Evolutionary conservation across 352 stramenopile genomes (phyloP).

Genomic region (Phytophthora megakarya): DNA sequence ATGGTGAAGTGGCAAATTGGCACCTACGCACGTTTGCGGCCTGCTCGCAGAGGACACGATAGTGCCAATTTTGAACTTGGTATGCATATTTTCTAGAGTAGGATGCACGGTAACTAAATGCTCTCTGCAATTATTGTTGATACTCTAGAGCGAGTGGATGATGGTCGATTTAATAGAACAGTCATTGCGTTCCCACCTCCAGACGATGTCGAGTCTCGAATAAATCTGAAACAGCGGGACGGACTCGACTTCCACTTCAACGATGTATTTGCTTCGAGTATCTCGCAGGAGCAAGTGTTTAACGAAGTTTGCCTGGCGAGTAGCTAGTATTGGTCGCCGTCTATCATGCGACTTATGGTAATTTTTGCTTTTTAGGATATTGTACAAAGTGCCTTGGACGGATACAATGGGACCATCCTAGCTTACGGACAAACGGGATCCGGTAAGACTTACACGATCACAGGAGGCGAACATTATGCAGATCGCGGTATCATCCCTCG

Average conservation of each 20-base stretch:
- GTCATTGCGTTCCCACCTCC: conserved; percentile 69
- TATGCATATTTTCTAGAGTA: conserved; percentile 10
- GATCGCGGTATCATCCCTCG: conserved; percentile 96
- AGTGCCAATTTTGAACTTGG: conserved; percentile 67
- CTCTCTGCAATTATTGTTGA: not conserved
- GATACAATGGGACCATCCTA: conserved; percentile 79
- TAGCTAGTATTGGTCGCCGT: not conserved
- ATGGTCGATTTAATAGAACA: conserved; percentile 44
- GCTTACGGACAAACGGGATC: conserved; percentile 76
- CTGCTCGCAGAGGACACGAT: conserved; percentile 56
- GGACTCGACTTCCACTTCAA: conserved; percentile 72
- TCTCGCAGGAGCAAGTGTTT: conserved; percentile 77
- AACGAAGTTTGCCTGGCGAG: conserved; percentile 64
- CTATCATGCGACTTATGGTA: not conserved
- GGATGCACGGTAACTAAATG: not conserved
- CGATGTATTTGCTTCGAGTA: conserved; percentile 67
- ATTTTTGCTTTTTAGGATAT: conserved; percentile 50
- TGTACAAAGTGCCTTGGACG: conserved; percentile 66
- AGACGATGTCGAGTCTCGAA: conserved; percentile 55
- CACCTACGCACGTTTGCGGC: conserved; percentile 73
- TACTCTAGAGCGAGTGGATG: conserved; percentile 50
- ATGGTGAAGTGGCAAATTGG: conserved; percentile 84
- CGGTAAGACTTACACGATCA: conserved; percentile 84
- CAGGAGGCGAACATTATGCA: conserved; percentile 91
- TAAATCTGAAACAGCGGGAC: conserved; percentile 76